Base-by-base conservation (phyloP, 805 yeast genomes). In the Ogataea wickerhamii region DNA sequence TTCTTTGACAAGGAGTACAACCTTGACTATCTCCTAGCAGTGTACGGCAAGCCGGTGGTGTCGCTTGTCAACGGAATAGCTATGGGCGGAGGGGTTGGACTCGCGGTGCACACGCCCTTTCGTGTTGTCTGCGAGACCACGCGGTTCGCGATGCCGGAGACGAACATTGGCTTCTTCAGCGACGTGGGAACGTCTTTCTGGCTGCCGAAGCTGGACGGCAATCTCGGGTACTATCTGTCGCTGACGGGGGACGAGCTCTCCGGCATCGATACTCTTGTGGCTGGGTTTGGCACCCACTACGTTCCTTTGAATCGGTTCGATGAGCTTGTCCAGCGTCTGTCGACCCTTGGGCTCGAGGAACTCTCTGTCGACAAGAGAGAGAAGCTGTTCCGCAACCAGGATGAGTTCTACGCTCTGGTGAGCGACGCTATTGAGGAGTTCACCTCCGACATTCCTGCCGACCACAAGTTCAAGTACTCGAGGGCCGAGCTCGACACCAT, bases 61-160 rank as follows among this genome's bases (percentile, higher is more conserved):
- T 70, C 95, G 0, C 55, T 87, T 26, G 81, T 84, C 78, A 82
- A 93, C 56, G 97, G 98, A 17, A 86, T 91, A 52, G 87, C 91
- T 19, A 87, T 93, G 95, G 98, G 98, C 38, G 98, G 98, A 36
- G 98, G 98, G 51, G 95, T 88, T 30, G 98, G 98, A 4, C 67
- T 93, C 31, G 73, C 91, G 0, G 82, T 87, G 28, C 98, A 93
- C 63, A 82, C 87, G 10, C 91, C 96, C 3, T 91, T 91, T 70
- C 78, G 98, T 56, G 68, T 93, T 26, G 95, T 94, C n/a, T 85
- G 96, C 28, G 97, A 91, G 53, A 74, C 76, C 52, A 89, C 98
- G 8, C 74, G 81, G 58, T 75, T 88, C 66, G 96, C 98, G 45
- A 93, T 93, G 98, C 98, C 98, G 6, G 98, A 93, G 64, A 84